Base-by-base conservation (phyloP, 2,329 filamentous ascomycete genomes). In the Fusarium pseudocircinatum region DNA sequence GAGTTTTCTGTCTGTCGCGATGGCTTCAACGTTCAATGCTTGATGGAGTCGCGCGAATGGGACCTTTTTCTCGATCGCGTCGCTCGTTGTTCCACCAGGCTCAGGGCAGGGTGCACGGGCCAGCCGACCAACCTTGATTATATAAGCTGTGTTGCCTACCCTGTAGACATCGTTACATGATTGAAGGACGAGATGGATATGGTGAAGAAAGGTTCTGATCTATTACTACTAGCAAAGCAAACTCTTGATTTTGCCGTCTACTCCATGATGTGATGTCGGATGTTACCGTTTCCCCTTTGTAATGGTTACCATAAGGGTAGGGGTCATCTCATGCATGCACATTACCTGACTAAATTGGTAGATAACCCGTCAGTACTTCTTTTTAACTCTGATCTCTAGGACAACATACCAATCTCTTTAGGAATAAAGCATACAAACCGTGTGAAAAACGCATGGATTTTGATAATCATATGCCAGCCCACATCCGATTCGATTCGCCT, bases 1-100 rank as follows among this genome's bases (percentile, higher is more conserved):
- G 47, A 46, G 72, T 60, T 69, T 60, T 64, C 39, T 69, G 61
- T 47, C 61, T 46, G 63, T 67, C 67, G 68, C 72, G 73, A 78
- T 78, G 70, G 63, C 57, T 64, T 75, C 61, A 65, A 61, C 39
- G 60, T 63, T 65, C 57, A 62, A 70, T 72, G 64, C 58, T 78
- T 77, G 77, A 78, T 78, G 67, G 75, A 77, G 77, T 78, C 77
- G 77, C 63, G 63, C 64, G 64, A 78, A 69, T 65, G 69, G 65
- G 60, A 72, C 75, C 78, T 74, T 78, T 79, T 79, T 75, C 77
- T 79, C 69, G 75, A 78, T 78, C 76, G 78, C 78, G 78, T 79
- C 76, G 75, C 72, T 78, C 61, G 53, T 61, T 67, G 60, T 64
- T 73, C 60, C 63, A 67, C 70, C 67, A 65, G 57, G 70, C 72